Evolutionary conservation across 345 rosid species (phyloP).

Genomic region (Pugionium dolabratum): DNA sequence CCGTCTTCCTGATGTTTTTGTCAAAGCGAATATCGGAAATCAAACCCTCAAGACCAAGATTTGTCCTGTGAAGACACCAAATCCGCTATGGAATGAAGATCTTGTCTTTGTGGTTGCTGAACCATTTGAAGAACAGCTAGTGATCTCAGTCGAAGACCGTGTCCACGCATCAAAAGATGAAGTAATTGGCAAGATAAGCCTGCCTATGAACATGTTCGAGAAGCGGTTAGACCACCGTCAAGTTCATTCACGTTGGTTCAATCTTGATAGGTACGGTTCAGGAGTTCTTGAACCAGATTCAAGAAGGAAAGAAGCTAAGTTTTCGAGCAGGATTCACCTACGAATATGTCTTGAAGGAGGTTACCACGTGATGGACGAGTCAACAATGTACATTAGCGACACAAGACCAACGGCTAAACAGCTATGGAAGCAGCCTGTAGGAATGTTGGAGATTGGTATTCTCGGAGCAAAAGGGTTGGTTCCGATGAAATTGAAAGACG

Average conservation of each 20-base stretch:
- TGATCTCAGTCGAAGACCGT: constrained; percentile 66
- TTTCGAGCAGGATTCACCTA: constrained; percentile 77
- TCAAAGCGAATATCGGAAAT: constrained; percentile 75
- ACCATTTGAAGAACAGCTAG: constrained; percentile 84
- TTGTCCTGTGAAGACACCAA: constrained; percentile 51
- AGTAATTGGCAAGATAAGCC: constrained; percentile 59
- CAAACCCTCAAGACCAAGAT: constrained; percentile 67
- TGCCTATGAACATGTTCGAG: constrained; percentile 59
- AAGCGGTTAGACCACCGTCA: constrained; percentile 85
- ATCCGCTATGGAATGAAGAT: constrained; percentile 83
- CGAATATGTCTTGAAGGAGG: constrained; percentile 90
- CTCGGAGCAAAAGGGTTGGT: constrained; percentile 66
- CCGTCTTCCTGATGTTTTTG: constrained; percentile 70
- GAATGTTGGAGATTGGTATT: constrained; percentile 76
- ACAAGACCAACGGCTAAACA: constrained; percentile 85
- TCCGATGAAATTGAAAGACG: constrained; percentile 79
- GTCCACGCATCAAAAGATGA: constrained; percentile 68
- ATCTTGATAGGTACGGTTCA: constrained; percentile 76
- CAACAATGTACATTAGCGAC: constrained; percentile 83
- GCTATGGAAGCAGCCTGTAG: constrained; percentile 80
- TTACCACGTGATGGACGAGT: constrained; percentile 90
- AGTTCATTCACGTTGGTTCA: constrained; percentile 84
- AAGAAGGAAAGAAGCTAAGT: constrained; percentile 75
- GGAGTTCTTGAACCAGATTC: constrained; percentile 67
- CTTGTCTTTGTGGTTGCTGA: constrained; percentile 89